Evolutionary conservation across 1,284 basidiomycete genomes (phyloP), one percentile per base, ranked within the genome.

Genomic region (Tilletia horrida): DNA sequence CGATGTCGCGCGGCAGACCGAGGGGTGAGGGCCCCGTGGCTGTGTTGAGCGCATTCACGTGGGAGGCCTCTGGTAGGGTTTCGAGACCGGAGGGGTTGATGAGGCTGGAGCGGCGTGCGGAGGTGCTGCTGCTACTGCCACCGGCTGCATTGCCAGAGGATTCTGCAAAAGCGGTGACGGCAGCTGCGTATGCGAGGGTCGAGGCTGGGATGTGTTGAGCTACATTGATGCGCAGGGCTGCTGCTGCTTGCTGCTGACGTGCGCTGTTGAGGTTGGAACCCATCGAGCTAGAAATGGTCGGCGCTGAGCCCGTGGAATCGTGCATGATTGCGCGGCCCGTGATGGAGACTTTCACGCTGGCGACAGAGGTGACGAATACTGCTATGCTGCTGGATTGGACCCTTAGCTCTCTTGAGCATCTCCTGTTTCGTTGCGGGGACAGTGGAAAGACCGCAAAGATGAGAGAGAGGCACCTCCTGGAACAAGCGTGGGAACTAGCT

Each of bases 41-140:
- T 8, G 69, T 67, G 65, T 76, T 67, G 64, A 80, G 73, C 2
- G 78, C 77, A 62, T 80, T 79, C 55, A 71, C 73, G 59, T 80
- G 78, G 2, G 78, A 78, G 9, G 74, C 78, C 67, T 80, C 78
- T 0, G 69, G 73, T 16, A 80, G 70, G 43, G 78, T 76, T n/a
- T 74, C 73, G 63, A 79, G 70, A 13, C 64, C 63, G 62, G 43
- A 27, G 18, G 57, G 65, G 40, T 62, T 25, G 16, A 52, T 45
- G 18, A 42, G 29, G 3, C 25, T 13, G 2, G 64, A 59, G 18
- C 61, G 40, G 21, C 40, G 61, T 44, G 21, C 50, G 4, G 50
- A 52, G 50, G 50, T 52, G 13, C 23, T 25, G 23, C 35, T 44
- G 8, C 18, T 21, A 16, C 52, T 57, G 52, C 52, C 35, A 40